Conservation (phyloP, 169 alveolate genomes). For the Theileria annulata region DNA sequence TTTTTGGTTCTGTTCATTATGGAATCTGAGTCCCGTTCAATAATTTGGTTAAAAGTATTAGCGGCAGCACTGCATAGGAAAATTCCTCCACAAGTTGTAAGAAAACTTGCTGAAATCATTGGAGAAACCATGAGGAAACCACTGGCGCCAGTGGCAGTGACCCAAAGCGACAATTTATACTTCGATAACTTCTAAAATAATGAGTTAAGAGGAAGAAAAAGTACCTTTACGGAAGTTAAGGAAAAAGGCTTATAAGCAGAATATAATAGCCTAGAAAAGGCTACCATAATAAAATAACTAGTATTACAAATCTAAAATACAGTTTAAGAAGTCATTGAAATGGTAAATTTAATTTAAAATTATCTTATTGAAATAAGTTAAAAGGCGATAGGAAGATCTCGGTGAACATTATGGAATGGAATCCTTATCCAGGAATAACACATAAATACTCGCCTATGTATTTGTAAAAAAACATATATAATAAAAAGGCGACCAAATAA, state of each 20-base stretch:
- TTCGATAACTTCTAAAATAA: slow-evolving; percentile 43
- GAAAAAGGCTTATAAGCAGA: slow-evolving; percentile 1
- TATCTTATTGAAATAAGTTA: neutral
- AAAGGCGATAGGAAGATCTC: neutral
- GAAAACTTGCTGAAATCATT: slow-evolving; percentile 31
- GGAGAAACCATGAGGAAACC: slow-evolving; percentile 73
- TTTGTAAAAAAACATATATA: neutral
- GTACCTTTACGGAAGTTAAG: slow-evolving; percentile 12
- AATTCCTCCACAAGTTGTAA: slow-evolving; percentile 64
- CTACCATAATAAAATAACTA: slow-evolving; percentile 6
- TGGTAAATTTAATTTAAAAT: neutral
- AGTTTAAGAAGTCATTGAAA: neutral
- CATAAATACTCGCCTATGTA: neutral
- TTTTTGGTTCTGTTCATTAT: slow-evolving; percentile 74
- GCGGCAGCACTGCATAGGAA: slow-evolving; percentile 78
- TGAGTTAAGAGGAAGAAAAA: neutral
- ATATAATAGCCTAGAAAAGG: slow-evolving; percentile 4
- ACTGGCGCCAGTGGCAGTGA: slow-evolving; percentile 74
- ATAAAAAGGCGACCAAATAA: neutral
- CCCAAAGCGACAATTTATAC: slow-evolving; percentile 76
- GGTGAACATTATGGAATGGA: neutral
- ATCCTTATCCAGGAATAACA: neutral
- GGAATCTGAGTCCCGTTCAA: slow-evolving; percentile 70
- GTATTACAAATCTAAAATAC: neutral
- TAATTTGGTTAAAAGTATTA: slow-evolving; percentile 74